Percentiles rank a stretch among this genome's conserved stretches.
phyloP scores from a whole-genome alignment of 2,329 filamentous ascomycete species.

The Neofusicoccum sp. region DNA sequence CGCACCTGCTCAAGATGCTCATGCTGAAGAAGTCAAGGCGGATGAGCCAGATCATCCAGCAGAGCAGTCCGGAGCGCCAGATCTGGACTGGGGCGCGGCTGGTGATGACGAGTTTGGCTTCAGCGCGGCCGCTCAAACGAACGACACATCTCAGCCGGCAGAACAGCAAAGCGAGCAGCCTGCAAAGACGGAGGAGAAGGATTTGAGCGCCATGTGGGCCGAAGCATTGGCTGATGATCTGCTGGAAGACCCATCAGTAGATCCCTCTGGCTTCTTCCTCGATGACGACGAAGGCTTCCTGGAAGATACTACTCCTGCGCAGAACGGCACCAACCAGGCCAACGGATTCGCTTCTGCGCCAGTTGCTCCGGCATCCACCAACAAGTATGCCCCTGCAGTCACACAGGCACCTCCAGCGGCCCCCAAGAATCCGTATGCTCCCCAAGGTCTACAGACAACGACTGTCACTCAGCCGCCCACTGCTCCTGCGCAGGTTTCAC shows the following conservation, averaged over 20 bases:
- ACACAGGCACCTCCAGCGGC: constrained; percentile 27
- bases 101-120: constrained; percentile 11
- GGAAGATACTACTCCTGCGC: constrained; percentile 58
- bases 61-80: not conserved
- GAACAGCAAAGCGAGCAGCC: not conserved
- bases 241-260: constrained; percentile 54
- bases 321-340: constrained; percentile 14
- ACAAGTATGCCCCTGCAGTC: constrained; percentile 39
- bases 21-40: not conserved
- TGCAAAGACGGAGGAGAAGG: constrained; percentile 46
- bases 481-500: constrained; percentile 27
- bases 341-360: not conserved
- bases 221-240: constrained; percentile 74
- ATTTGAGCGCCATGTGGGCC: constrained; percentile 79
- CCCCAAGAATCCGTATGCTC: constrained; percentile 48
- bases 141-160: not conserved
- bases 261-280: constrained; percentile 60
- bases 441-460: constrained; percentile 50
- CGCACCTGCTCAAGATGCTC: not conserved
- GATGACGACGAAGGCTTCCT: constrained; percentile 86
- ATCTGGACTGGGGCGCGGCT: constrained; percentile 16
- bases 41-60: not conserved
- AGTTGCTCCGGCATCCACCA: constrained; percentile 21
- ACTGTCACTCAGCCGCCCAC: constrained; percentile 41
- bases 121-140: not conserved